Evolutionary conservation across 805 yeast species (phyloP).

Genomic region (Starmerella apis): DNA sequence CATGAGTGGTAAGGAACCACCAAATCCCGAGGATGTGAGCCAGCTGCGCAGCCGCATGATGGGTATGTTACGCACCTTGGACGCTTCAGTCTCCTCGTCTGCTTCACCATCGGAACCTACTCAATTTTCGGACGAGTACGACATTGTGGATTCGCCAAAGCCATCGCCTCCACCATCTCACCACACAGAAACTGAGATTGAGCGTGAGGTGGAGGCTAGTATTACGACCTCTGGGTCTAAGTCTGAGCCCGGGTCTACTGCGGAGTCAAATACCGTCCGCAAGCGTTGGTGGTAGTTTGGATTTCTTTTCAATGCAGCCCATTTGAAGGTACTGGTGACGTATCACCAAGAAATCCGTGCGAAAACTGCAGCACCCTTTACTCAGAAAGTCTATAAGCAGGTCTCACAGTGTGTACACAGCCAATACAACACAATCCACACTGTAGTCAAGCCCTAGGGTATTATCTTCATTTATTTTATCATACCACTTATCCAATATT

Average conservation of each 20-base stretch:
- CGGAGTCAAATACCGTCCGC: not conserved
- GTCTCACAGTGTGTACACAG: too few relatives aligned
- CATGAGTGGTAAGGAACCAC: not conserved
- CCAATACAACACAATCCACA: too few relatives aligned
- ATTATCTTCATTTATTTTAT: too few relatives aligned
- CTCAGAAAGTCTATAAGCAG: too few relatives aligned
- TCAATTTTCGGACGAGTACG: conserved; percentile 15
- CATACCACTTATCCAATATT: not conserved
- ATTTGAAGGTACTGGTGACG: not conserved
- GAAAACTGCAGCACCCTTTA: too few relatives aligned
- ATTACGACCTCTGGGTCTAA: not conserved
- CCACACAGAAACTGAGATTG: conserved; percentile 16
- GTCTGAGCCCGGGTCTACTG: not conserved
- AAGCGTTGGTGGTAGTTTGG: conserved; percentile 10
- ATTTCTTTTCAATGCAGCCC: not conserved
- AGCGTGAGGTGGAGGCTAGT: conserved; percentile 16
- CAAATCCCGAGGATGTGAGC: conserved; percentile 6
- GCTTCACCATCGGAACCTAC: not conserved
- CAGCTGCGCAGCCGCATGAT: conserved; percentile 17
- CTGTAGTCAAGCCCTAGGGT: too few relatives aligned
- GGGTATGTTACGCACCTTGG: conserved; percentile 17
- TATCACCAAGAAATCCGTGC: too few relatives aligned
- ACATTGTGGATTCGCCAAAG: conserved; percentile 17
- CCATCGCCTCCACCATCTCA: conserved; percentile 10
- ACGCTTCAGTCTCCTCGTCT: conserved; percentile 4